Conservation (phyloP, 208 protist genomes). For the Crithidia mellificae region DNA sequence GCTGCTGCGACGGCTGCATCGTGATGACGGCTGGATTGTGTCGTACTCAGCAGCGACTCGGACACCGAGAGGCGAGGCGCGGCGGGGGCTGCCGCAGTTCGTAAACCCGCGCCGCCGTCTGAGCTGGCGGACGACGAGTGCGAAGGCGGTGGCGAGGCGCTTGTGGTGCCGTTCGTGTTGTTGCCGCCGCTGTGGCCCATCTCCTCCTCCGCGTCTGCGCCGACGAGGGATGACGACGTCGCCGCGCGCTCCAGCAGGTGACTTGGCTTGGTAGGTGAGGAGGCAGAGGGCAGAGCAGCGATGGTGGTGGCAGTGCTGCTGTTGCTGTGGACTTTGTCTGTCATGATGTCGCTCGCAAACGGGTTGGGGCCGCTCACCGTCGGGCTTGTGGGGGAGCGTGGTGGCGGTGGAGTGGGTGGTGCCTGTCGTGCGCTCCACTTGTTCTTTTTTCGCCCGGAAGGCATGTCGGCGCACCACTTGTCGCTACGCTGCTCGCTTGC, state of each 20-base stretch:
- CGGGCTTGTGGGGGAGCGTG: neutral
- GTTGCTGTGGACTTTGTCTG: too few species aligned
- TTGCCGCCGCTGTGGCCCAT: constrained; percentile 26
- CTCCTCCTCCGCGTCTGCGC: constrained; percentile 28
- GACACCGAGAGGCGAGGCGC: constrained; percentile 10
- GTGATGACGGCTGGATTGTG: too few species aligned
- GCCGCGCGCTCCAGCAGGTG: constrained; percentile 2
- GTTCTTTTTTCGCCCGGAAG: constrained; percentile 6
- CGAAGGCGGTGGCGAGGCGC: constrained; percentile 26
- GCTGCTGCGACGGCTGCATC: neutral
- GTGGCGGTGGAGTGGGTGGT: neutral
- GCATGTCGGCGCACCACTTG: neutral
- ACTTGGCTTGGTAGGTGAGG: neutral
- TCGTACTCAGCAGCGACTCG: neutral
- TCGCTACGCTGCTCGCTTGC: neutral
- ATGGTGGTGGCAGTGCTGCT: too few species aligned
- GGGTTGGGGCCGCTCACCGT: neutral
- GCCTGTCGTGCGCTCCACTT: constrained; percentile 10
- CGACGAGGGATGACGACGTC: constrained; percentile 19
- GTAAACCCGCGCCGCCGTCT: constrained; percentile 6
- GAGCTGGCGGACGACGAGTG: constrained; percentile 23
- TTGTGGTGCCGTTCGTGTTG: constrained; percentile 27
- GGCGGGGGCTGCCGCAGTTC: neutral
- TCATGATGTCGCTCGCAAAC: neutral
- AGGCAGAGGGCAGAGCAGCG: neutral